Conservation (phyloP, 2,329 filamentous ascomycete genomes). For the Xylariales sp. region DNA sequence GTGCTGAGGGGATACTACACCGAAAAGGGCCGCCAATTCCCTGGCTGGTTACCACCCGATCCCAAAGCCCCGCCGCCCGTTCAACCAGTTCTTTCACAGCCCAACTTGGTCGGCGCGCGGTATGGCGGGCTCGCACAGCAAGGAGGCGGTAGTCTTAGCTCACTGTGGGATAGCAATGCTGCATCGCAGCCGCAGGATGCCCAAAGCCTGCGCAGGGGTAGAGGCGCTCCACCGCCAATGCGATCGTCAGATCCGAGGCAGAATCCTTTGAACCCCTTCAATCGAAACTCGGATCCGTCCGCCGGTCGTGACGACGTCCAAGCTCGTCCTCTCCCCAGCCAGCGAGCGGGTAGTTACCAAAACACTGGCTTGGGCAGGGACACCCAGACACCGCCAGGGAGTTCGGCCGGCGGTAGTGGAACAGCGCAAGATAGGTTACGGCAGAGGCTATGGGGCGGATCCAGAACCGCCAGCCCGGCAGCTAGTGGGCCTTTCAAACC, state of each 20-base stretch:
- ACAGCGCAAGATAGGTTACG: conserved; percentile 79
- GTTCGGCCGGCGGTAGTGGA: conserved; percentile 36
- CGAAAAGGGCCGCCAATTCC: conserved; percentile 78
- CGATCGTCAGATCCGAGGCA: conserved; percentile 24
- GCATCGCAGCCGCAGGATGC: conserved; percentile 29
- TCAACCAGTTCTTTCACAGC: conserved; percentile 48
- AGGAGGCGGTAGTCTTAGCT: conserved; percentile 41
- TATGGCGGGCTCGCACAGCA: conserved; percentile 44
- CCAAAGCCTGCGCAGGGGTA: conserved; percentile 42
- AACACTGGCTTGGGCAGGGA: conserved; percentile 29
- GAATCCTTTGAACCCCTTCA: conserved; percentile 31
- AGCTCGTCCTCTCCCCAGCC: conserved; percentile 64
- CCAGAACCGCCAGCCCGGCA: conserved; percentile 53
- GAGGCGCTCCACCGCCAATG: conserved; percentile 30
- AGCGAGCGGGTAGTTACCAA: conserved; percentile 73
- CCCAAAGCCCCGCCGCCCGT: conserved; percentile 65
- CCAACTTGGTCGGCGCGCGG: conserved; percentile 45
- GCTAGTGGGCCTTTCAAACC: conserved; percentile 43
- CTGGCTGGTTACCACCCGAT: conserved; percentile 83
- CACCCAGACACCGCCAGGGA: conserved; percentile 29
- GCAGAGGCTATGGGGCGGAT: conserved; percentile 69
- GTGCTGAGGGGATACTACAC: conserved; percentile 89
- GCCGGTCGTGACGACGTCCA: conserved; percentile 32
- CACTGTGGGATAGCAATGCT: conserved; percentile 51
- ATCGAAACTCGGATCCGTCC: conserved; percentile 24